Evolutionary conservation across 345 rosid genomes (phyloP), one percentile per base, ranked within the genome.

Genomic region (Ceriops decandra): DNA sequence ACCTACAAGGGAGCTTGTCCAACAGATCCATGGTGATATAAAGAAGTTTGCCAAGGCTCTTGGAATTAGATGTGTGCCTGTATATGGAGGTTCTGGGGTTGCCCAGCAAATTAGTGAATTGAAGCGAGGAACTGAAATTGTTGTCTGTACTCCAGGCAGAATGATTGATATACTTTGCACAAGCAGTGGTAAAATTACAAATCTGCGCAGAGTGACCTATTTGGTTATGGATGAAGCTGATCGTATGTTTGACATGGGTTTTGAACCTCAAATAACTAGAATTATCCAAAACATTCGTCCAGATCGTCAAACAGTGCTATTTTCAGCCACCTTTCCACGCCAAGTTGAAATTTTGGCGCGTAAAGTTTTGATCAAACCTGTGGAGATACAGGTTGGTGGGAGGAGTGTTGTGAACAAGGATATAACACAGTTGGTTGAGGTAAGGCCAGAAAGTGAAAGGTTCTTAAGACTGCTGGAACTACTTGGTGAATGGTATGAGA

Each of bases 221-320:
- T 79, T 93, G 66, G 97, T 89, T 58, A 86, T 93, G 97, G 97
- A 95, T 81, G 99, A 95, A 84, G 96, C 99, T 15, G 99, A 91
- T 83, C 82, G 97, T 57, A 95, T 95, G 99, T 91, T 91, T 76
- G 99, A 95, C 84, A 89, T 90, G 97, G 97, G 99, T 22, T 91
- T 91, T 77, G 97, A 91, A 80, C 96, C 97, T 64, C 99, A 91
- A 63, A 95, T 91, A 57, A 89, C 95, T 62, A 82, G 96, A 68
- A 88, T 91, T 75, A 93, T 95, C 65, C 99, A 95, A 72, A 95
- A 91, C 76, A 95, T 95, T 67, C 83, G 85, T 19, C 97, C 95
- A 47, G 97, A 88, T 68, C 96, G 89, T 60, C 95, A 91, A 82
- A 91, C 99, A 73, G 95, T 91, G 21, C 89, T 95, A 3, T 95